These are phyloP conservation scores for Talaromyces wortmannii DNA, from an alignment of 495 filamentous ascomycete genomes.

Conservation along the genomic window DNA sequence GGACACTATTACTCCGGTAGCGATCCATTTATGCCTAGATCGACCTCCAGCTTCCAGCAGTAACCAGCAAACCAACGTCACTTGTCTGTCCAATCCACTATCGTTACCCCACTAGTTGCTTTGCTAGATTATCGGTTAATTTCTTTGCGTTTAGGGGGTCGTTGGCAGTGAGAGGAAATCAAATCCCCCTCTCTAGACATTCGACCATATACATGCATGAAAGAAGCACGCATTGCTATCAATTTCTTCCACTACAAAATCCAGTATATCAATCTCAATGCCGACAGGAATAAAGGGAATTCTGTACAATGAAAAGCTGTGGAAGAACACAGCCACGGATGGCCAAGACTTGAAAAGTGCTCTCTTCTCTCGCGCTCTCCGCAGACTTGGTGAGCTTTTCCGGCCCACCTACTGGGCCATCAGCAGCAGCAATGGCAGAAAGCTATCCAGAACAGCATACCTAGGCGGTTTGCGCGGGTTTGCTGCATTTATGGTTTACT, in stretches of 20 bases:
- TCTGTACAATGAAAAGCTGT: background rate
- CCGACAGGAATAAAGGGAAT: background rate
- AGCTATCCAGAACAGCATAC: conserved; percentile 34
- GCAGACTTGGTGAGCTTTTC: conserved; percentile 4
- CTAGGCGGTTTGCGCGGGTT: conserved; percentile 47
- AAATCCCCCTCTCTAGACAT: background rate
- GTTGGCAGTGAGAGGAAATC: no score
- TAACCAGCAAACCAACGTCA: no score
- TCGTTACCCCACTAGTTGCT: no score
- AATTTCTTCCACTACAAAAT: background rate
- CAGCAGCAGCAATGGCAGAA: conserved; percentile 6
- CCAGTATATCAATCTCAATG: background rate
- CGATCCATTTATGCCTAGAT: no score
- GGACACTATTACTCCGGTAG: no score
- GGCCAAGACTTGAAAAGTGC: background rate
- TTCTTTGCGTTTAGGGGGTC: no score
- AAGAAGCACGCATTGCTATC: background rate
- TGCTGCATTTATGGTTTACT: conserved; percentile 46
- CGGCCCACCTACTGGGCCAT: conserved; percentile 10
- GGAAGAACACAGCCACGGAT: background rate
- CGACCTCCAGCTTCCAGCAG: no score
- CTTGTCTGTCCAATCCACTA: no score
- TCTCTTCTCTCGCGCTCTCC: background rate
- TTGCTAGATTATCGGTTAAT: no score
- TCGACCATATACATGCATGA: background rate